Base-by-base conservation (phyloP, 768 basidiomycete species). In the Tulasnella sp. region DNA sequence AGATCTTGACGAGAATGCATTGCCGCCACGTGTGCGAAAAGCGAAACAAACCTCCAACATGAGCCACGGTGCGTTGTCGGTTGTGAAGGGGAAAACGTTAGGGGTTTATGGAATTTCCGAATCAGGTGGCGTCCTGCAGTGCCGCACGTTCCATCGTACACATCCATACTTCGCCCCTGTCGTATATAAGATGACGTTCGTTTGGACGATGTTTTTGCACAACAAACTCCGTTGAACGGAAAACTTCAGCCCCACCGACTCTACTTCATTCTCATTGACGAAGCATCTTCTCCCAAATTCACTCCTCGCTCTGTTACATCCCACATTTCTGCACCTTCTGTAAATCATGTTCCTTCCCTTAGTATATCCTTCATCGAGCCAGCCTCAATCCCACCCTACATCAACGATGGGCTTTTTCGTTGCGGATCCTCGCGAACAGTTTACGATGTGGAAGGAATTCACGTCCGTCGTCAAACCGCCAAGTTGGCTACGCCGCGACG, bases 361-460 rank as follows among this genome's bases (percentile, higher is more conserved):
- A 27, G 62, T 68, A 12, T 31, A 27, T n/a, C 62, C 62, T 10
- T 68, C 62, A n/a, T 68, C 62, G 27, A 68, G 62, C 62, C n/a
- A 21, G 27, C 18, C 62, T 10, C 62, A 27, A 6, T 31, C 62
- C 14, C 62, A 68, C 3, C n/a, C 18, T 8, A 68, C 27, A 12
- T 68, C 62, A 68, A 68, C 62, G 27, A 68, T 68, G 62, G 62
- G 62, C 62, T 68, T 68, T 31, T 16, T 68, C 34, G 62, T 68
- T 14, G 62, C 12, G 6, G 62, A 68, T 10, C 62, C 62, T 10
- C 3, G 16, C 1, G 62, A 27, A 27, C 62, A 68, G 62, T 68
- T 68, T 31, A 34, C 62, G 4, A 21, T 68, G n/a, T 68, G 62
- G 62, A 68, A 68, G 4, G 62, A 68, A 36, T 68, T 68, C 62